Percentiles rank a stretch among this genome's conserved stretches.
phyloP scores from a whole-genome alignment of 169 alveolate genomes.

The Plasmodium reichenowi region DNA sequence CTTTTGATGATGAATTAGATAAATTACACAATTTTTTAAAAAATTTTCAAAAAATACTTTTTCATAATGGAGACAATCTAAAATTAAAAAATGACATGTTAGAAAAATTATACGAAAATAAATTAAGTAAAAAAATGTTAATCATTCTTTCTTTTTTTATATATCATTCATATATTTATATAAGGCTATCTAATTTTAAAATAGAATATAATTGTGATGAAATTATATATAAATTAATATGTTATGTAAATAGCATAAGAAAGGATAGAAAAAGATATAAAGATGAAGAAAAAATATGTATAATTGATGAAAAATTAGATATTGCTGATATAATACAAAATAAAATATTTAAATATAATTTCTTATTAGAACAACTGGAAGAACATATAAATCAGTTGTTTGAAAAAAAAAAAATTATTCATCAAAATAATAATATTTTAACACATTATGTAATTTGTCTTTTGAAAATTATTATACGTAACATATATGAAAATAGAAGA shows the following conservation, averaged over 20 bases:
- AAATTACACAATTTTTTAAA: constrained; percentile 6
- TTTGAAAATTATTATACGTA: constrained; percentile 27
- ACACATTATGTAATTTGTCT: constrained; percentile 18
- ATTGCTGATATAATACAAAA: constrained; percentile 50
- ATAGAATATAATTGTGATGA: constrained; percentile 41
- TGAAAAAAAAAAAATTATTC: constrained; percentile 26
- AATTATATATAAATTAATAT: constrained; percentile 21
- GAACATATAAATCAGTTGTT: constrained; percentile 27
- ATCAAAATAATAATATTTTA: background rate
- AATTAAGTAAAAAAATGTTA: constrained; percentile 12
- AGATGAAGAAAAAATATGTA: constrained; percentile 41
- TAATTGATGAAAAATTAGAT: constrained; percentile 48
- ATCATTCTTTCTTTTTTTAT: constrained; percentile 12
- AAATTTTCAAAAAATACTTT: constrained; percentile 4
- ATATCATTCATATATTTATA: constrained; percentile 31
- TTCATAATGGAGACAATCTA: too few relatives aligned
- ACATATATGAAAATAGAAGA: constrained; percentile 27
- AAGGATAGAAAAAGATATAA: constrained; percentile 48
- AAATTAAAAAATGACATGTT: constrained; percentile 8
- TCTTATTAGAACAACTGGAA: constrained; percentile 5
- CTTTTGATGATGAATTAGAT: background rate
- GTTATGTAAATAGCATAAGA: constrained; percentile 21
- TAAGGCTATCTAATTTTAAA: constrained; percentile 10
- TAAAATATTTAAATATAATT: constrained; percentile 27
- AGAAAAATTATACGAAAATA: constrained; percentile 22